Percentiles rank a stretch among this genome's conserved stretches.
Conservation (phyloP, 2,329 filamentous ascomycete species). For the Setomelanomma holmii region DNA sequence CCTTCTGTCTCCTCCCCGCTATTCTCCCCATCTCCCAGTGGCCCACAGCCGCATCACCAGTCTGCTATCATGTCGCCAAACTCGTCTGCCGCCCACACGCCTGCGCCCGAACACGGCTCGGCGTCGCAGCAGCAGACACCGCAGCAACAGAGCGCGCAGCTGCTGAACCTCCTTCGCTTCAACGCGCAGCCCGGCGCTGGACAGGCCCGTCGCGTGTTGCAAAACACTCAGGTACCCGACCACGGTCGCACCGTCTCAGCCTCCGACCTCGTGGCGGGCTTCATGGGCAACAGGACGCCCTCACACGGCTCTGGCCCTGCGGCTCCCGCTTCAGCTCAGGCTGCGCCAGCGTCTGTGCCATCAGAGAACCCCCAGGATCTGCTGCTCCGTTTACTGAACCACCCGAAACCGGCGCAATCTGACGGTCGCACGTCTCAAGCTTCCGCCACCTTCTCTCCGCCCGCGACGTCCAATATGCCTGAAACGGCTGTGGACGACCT, state of each 20-base stretch:
- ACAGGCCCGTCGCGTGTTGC: conserved; percentile 45
- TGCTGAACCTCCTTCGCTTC: conserved; percentile 72
- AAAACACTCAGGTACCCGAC: conserved; percentile 30
- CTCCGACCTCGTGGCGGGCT: conserved; percentile 64
- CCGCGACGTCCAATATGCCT: conserved; percentile 44
- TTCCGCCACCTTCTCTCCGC: conserved; percentile 36
- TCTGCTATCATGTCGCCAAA: conserved; percentile 67
- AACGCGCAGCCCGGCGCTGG: conserved; percentile 55
- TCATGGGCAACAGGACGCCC: conserved; percentile 57
- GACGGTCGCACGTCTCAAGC: conserved; percentile 35
- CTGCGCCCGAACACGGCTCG: conserved; percentile 50
- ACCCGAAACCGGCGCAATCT: conserved; percentile 62
- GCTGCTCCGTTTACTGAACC: conserved; percentile 83
- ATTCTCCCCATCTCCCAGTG: conserved; percentile 62
- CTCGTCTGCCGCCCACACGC: conserved; percentile 54
- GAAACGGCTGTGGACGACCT: conserved; percentile 54
- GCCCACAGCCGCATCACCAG: conserved; percentile 62
- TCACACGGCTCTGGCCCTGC: conserved; percentile 43
- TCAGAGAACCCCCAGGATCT: conserved; percentile 79
- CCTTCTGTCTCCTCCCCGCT: conserved; percentile 66
- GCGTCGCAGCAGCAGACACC: conserved; percentile 53
- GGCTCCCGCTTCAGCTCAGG: conserved; percentile 33
- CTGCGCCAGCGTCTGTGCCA: conserved; percentile 36
- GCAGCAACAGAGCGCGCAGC: conserved; percentile 57
- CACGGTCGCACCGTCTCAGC: conserved; percentile 57